Conservation (phyloP, 495 filamentous ascomycete genomes). For the Aspergillus cristatus region DNA sequence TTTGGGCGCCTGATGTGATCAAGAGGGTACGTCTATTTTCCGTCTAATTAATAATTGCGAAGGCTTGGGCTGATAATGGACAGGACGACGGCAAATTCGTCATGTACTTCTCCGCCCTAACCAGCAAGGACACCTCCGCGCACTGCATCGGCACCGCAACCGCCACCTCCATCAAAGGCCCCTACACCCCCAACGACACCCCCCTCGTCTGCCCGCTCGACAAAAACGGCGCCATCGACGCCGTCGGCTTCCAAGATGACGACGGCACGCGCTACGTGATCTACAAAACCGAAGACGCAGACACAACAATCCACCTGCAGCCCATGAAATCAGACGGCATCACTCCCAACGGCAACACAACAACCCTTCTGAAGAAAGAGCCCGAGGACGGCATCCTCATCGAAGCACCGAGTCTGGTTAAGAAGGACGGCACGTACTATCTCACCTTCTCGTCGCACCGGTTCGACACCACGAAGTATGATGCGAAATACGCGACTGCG, state of each 20-base stretch:
- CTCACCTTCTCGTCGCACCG: constrained; percentile 50
- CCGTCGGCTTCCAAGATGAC: constrained; percentile 22
- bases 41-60: neutral
- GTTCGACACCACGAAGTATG: constrained; percentile 39
- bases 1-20: constrained; percentile 44
- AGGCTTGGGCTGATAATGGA: constrained; percentile 3
- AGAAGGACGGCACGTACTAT: constrained; percentile 40
- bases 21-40: constrained; percentile 8
- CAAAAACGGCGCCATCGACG: constrained; percentile 32
- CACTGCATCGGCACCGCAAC: constrained; percentile 39
- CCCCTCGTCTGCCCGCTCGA: constrained; percentile 24
- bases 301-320: constrained; percentile 42
- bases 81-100: constrained; percentile 27
- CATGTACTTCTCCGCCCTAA: constrained; percentile 31
- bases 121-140: constrained; percentile 13
- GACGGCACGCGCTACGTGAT: constrained; percentile 26
- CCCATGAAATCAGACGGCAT: constrained; percentile 39
- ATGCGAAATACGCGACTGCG: constrained; percentile 43
- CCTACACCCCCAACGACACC: constrained; percentile 22
- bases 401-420: constrained; percentile 46
- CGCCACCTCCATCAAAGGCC: constrained; percentile 23
- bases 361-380: constrained; percentile 39
- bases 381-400: constrained; percentile 43
- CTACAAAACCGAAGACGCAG: constrained; percentile 50
- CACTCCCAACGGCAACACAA: constrained; percentile 31